Base-by-base conservation (phyloP, 164 flowering plant genomes). In the Umbilicus rupestris region DNA sequence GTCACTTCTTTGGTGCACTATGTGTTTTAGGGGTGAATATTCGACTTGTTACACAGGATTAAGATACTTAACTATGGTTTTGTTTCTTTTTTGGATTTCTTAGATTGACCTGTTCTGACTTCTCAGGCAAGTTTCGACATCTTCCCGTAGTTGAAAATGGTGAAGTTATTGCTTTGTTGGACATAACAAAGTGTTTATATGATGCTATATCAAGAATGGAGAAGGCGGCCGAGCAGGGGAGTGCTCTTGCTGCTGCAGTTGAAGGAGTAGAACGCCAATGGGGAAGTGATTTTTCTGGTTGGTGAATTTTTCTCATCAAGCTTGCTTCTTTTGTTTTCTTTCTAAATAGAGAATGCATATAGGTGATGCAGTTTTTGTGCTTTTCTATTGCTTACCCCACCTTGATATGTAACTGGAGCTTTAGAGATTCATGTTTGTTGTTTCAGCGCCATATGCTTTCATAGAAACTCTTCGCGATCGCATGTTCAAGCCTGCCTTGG, bases 91-190 rank as follows among this genome's bases (percentile, higher is more conserved):
- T 64, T 42, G 65, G 65, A 22, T n/a, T n/a, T n/a, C n/a, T n/a
- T n/a, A n/a, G n/a, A n/a, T n/a, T n/a, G n/a, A n/a, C n/a, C n/a
- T n/a, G n/a, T n/a, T n/a, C n/a, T n/a, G n/a, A n/a, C n/a, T n/a
- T n/a, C n/a, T 77, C 78, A 94, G 99, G 99, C 31, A 94, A 89
- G 74, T 94, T 94, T 72, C 82, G 99, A 75, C 99, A 94, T 64
- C 93, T 94, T 44, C 99, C 99, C 57, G 99, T 94, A 74, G 99
- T 94, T 55, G 99, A 94, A 76, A 86, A 89, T 81, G 99, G 99
- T 65, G 99, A 94, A 87, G 99, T 94, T 58, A 84, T 86, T 76
- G 99, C 97, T 6, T 39, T 94, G 74, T 73, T 94, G 72, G 97
- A 94, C 78, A 94, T 94, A 26, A 87, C 99, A 50, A 94, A 88